A percentile compares a stretch with the other conserved stretches of the same genome.
Conservation (phyloP, 768 basidiomycete species). For the Mycena leptocephala region DNA sequence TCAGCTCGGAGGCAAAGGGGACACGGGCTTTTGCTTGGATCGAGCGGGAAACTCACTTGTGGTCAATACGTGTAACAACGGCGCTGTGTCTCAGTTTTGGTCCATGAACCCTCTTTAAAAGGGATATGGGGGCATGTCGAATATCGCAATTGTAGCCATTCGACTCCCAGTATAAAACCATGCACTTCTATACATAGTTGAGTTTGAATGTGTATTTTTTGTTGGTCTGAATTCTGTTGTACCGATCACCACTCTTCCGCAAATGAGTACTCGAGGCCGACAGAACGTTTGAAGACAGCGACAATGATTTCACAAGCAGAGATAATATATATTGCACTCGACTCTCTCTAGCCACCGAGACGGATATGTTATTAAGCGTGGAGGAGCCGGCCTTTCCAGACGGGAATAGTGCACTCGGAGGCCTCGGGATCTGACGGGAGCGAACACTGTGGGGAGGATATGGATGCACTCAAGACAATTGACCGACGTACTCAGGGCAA, state of each 20-base stretch:
- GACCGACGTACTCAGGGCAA: background rate
- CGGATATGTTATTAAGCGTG: conserved; percentile 1
- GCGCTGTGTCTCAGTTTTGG: conserved; percentile 4
- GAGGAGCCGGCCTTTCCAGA: conserved; percentile 9
- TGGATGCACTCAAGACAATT: conserved; percentile 2
- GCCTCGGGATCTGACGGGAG: background rate
- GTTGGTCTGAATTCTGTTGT: background rate
- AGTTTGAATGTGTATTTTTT: conserved; percentile 4
- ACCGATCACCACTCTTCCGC: conserved; percentile 7
- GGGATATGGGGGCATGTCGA: conserved; percentile 4
- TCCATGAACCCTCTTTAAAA: background rate
- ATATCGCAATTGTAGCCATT: conserved; percentile 9
- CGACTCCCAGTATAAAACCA: conserved; percentile 1
- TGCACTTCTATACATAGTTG: conserved; percentile 6
- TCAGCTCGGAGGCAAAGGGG: background rate
- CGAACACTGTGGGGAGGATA: background rate
- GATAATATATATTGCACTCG: background rate
- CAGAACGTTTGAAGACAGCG: conserved; percentile 7
- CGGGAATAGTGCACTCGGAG: background rate
- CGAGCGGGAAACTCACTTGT: conserved; percentile 9
- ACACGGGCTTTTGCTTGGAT: conserved; percentile 9
- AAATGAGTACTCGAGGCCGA: conserved; percentile 8
- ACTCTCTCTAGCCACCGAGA: conserved; percentile 5
- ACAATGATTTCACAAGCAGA: no score
- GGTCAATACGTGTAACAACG: conserved; percentile 1